Base-by-base conservation (phyloP, 257 asterid genomes). In the Ehretia macrophylla region DNA sequence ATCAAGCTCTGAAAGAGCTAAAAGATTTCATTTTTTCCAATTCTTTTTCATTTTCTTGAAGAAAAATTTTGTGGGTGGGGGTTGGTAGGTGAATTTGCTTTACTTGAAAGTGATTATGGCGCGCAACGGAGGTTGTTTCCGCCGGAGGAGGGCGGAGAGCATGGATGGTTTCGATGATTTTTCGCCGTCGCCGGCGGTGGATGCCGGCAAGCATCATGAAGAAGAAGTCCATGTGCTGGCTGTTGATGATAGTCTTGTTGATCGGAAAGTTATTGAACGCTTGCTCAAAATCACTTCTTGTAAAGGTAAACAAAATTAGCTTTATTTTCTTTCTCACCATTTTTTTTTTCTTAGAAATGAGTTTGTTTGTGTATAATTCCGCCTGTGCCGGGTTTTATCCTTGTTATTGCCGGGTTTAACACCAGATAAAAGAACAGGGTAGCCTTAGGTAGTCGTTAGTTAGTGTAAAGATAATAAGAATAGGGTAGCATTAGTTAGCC, bases 181-280 rank as follows among this genome's bases (percentile, higher is more conserved):
- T 1, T 56, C 58, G 13, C 49, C 47, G 3, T 65, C 61, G n/a
- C 38, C 37, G 1, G 35, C 45, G 32, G 71, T 22, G 57, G 38
- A 51, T 10, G 56, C n/a, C 6, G 57, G 38, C 8, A 21, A 58
- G 19, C 48, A 67, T 47, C 64, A 70, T 20, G 72, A 70, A 12
- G 76, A 75, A n/a, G 72, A 75, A 11, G 77, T 75, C 62, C 80
- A 70, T 59, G 80, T 70, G 66, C 77, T 75, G 16, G 77, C 77
- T 50, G 80, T 75, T 13, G 80, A 75, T 67, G 80, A 75, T 32
- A 70, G 72, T 60, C 66, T 75, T 45, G 66, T 75, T 12, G 80
- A 75, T 32, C 62, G 80, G 66, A 75, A 67, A 60, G 80, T 70
- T 45, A 75, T 75, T 20, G 80, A 75, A 51, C 61, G 63, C 20